Conservation (phyloP, 1,284 basidiomycete species). For the Ustilago lituana region DNA sequence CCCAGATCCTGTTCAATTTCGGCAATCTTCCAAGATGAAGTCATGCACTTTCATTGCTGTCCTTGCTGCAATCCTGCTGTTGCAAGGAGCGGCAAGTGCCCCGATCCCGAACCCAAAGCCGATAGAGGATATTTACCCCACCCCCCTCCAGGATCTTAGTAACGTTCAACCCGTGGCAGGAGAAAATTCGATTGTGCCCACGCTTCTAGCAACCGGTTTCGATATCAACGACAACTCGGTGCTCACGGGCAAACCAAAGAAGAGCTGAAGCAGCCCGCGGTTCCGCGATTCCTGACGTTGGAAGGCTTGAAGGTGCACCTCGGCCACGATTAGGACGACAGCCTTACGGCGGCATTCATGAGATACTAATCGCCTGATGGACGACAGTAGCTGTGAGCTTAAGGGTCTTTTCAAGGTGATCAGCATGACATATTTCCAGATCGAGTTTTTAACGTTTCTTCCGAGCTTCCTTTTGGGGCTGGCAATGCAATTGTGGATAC, state of each 20-base stretch:
- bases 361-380: too few species aligned
- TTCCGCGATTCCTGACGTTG: too few species aligned
- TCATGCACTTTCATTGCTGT: constrained; percentile 1
- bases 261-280: constrained; percentile 4
- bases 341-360: not conserved
- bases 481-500: not conserved
- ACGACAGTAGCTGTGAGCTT: too few species aligned
- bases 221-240: constrained; percentile 29
- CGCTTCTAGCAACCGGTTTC: constrained; percentile 17
- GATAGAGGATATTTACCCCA: constrained; percentile 34
- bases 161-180: not conserved
- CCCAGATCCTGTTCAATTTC: not conserved
- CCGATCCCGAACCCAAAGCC: constrained; percentile 32
- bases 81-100: constrained; percentile 1
- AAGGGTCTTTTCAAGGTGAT: too few species aligned
- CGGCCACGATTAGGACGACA: too few species aligned
- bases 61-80: not conserved
- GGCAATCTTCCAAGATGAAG: constrained; percentile 16
- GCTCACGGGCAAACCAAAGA: constrained; percentile 3
- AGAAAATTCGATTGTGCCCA: constrained; percentile 4
- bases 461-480: not conserved
- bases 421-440: too few species aligned
- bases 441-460: not conserved
- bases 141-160: constrained; percentile 20
- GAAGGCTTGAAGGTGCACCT: not conserved